These are phyloP conservation scores for Colletotrichum graminicola DNA, from an alignment of 2,329 filamentous ascomycete species.

Conservation along the genomic window DNA sequence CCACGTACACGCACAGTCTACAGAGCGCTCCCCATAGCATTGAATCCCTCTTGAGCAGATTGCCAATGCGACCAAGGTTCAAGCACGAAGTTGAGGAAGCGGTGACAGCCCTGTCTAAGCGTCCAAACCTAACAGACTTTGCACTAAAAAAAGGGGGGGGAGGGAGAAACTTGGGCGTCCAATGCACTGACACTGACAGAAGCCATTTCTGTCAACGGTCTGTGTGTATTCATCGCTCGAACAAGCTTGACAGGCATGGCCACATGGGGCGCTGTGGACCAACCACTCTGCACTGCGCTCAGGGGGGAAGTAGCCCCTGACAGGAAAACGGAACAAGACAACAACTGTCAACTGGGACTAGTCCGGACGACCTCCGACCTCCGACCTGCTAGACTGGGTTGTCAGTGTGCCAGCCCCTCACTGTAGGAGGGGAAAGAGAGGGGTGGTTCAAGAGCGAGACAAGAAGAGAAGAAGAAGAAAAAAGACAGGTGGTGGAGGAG, in stretches of 20 bases:
- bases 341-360: conserved; percentile 35
- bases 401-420: conserved; percentile 39
- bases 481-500: conserved; percentile 1
- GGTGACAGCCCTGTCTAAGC: conserved; percentile 20
- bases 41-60: conserved; percentile 32
- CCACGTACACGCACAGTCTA: conserved; percentile 17
- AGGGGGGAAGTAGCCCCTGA: conserved; percentile 30
- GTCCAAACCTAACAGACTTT: neutral
- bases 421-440: conserved; percentile 17
- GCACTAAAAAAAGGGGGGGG: neutral
- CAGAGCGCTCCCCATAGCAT: conserved; percentile 25
- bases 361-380: conserved; percentile 40
- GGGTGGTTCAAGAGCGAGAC: neutral
- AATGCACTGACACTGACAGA: conserved; percentile 41
- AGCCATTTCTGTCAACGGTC: conserved; percentile 23
- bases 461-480: neutral
- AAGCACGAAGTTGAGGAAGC: conserved; percentile 35
- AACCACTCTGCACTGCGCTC: conserved; percentile 10
- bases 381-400: conserved; percentile 38
- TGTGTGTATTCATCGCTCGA: conserved; percentile 25
- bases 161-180: conserved; percentile 22
- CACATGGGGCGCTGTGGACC: conserved; percentile 15
- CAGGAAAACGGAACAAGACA: conserved; percentile 32
- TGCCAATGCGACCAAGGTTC: conserved; percentile 32
- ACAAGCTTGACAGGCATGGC: conserved; percentile 21